Conservation (phyloP, 306 rosid species). For the Sechiopsis laciniata region DNA sequence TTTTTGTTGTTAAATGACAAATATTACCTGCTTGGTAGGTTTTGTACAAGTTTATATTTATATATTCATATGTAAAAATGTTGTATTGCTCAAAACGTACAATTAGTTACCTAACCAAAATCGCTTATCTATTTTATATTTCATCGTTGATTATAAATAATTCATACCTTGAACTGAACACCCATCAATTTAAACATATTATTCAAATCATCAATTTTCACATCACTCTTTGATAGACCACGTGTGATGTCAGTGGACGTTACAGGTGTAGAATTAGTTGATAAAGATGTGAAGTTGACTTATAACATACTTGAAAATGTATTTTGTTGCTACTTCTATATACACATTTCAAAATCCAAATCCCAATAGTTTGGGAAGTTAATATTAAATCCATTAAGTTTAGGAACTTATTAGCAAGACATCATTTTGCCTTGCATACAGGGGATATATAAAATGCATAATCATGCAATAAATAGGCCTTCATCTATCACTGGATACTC, state of each 20-base stretch:
- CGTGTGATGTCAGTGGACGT: neutral
- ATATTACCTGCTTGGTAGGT: neutral
- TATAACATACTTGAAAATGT: constrained; percentile 26
- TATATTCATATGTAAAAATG: constrained; percentile 7
- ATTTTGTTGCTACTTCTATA: constrained; percentile 43
- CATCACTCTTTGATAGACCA: neutral
- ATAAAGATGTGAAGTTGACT: constrained; percentile 28
- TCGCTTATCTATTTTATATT: neutral
- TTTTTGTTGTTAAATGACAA: neutral
- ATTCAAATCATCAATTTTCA: neutral
- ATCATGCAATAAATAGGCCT: constrained; percentile 64
- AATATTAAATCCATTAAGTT: constrained; percentile 42
- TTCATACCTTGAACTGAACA: neutral
- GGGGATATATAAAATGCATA: constrained; percentile 23
- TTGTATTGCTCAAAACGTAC: neutral
- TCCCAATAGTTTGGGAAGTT: constrained; percentile 33
- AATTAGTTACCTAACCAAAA: neutral
- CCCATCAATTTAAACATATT: neutral
- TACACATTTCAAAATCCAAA: constrained; percentile 49
- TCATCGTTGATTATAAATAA: neutral
- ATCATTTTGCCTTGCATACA: constrained; percentile 33
- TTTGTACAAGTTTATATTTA: constrained; percentile 4
- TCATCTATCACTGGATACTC: constrained; percentile 64
- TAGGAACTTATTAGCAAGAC: constrained; percentile 32
- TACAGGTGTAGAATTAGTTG: neutral